Conservation (phyloP, 805 yeast genomes). For the Candida berthetii region DNA sequence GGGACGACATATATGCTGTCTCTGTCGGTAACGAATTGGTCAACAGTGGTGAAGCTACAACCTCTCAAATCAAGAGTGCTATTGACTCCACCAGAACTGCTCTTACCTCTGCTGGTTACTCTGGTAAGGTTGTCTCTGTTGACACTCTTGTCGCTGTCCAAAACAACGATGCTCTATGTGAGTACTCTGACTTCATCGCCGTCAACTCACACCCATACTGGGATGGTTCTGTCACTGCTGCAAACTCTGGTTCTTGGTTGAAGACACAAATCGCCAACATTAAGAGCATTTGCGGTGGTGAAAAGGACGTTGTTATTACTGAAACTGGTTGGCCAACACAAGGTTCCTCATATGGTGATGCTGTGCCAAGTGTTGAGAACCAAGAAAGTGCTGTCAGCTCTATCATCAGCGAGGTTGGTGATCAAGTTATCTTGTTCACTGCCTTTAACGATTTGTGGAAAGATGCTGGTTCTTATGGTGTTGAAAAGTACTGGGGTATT, state of each 20-base stretch:
- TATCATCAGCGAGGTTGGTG: conserved; percentile 39
- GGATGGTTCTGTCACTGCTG: conserved; percentile 47
- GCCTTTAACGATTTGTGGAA: conserved; percentile 64
- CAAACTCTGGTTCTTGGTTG: conserved; percentile 49
- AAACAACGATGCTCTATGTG: conserved; percentile 46
- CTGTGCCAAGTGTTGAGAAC: conserved; percentile 49
- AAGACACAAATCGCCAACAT: conserved; percentile 38
- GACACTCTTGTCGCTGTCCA: conserved; percentile 60
- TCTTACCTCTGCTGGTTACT: conserved; percentile 38
- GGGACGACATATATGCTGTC: conserved; percentile 54
- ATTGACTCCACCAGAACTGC: conserved; percentile 39
- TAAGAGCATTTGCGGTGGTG: conserved; percentile 38
- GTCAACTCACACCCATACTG: conserved; percentile 66
- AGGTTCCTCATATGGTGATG: conserved; percentile 46
- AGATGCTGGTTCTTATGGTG: conserved; percentile 45
- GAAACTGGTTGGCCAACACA: conserved; percentile 72
- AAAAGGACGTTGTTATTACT: conserved; percentile 40
- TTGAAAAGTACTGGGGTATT: conserved; percentile 50
- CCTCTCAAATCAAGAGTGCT: conserved; percentile 40
- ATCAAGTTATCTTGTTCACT: conserved; percentile 50
- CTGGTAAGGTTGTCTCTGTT: conserved; percentile 56
- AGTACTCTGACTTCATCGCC: conserved; percentile 54
- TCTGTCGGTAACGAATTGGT: conserved; percentile 63
- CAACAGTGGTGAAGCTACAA: conserved; percentile 42
- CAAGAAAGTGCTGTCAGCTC: conserved; percentile 47